Evolutionary conservation across 495 filamentous ascomycete genomes (phyloP), one percentile per base, ranked within the genome.

Genomic region (Annulohypoxylon bovei): DNA sequence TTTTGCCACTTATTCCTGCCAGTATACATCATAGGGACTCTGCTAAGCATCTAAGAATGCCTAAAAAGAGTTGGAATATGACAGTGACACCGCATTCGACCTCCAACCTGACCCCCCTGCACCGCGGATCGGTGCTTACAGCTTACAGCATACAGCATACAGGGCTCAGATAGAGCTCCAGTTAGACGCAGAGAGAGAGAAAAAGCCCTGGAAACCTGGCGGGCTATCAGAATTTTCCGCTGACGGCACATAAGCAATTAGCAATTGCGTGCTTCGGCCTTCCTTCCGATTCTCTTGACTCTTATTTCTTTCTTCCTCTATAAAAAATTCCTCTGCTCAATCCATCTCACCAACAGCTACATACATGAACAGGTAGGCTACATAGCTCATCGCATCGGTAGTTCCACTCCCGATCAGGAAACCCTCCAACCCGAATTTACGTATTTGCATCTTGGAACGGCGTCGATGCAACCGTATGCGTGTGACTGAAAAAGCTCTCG

Each of bases 401-500:
- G 9, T 27, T 25, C 9, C 32, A 0, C 5, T 32, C 62, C 52
- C 20, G 40, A 50, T 30, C 32, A 30, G 53, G 62, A 57, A 37
- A 25, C 27, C 62, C 53, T 20, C 39, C 27, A 49, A 20, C 18
- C 52, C 30, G 22, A 23, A n/a, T 32, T 23, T 55, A 46, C 42
- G 42, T 32, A 32, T 47, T 53, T 28, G 35, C 6, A 18, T 18
- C 20, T 32, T 8, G 20, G 7, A n/a, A 5, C 9, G 12, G 16
- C 20, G 30, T 23, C 52, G 18, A 39, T 65, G 61, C 47, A 49
- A 70, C 61, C 16, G 20, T 64, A 64, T 69, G 67, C 67, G 55
- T 71, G 68, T 66, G 68, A 71, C 50, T 25, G 27, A 30, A 53
- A 27, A 53, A 27, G 23, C 4, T 18, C 23, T 32, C 25, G 6